A percentile compares a stretch with the other conserved stretches of the same genome.
phyloP scores from a whole-genome alignment of 306 rosid genomes.

The Hylodesmum podocarpum region DNA sequence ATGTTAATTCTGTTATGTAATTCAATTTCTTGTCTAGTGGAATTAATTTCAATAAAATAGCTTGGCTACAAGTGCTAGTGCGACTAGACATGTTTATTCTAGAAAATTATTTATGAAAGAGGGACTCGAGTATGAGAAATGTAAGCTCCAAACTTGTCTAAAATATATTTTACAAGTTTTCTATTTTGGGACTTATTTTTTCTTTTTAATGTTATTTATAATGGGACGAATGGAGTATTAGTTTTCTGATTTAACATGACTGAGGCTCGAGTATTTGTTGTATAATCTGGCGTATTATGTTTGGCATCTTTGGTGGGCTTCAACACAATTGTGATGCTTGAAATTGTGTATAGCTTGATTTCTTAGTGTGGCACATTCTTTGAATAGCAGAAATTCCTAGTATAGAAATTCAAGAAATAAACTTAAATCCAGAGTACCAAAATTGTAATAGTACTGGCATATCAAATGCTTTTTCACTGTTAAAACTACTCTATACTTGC shows the following conservation, averaged over 20 bases:
- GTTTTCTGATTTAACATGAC: not conserved
- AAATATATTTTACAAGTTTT: too few species aligned
- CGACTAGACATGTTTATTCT: not conserved
- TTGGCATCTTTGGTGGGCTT: not conserved
- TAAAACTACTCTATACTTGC: not conserved
- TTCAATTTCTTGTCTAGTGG: not conserved
- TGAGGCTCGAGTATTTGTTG: not conserved
- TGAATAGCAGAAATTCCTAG: not conserved
- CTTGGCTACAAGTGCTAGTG: not conserved
- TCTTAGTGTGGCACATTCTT: not conserved
- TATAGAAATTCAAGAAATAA: not conserved
- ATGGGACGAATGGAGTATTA: too few species aligned
- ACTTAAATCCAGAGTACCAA: not conserved
- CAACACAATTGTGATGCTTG: not conserved
- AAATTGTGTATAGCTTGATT: not conserved
- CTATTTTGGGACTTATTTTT: too few species aligned
- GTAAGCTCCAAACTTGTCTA: not conserved
- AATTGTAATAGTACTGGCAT: too few species aligned
- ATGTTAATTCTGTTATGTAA: constrained; percentile 10
- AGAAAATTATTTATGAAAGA: not conserved
- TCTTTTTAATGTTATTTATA: too few species aligned
- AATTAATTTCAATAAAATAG: not conserved
- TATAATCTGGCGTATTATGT: not conserved
- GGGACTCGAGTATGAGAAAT: not conserved
- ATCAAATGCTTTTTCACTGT: not conserved